Evolutionary conservation across 2,329 filamentous ascomycete genomes (phyloP).

Genomic region (Pezicula rhizophila): DNA sequence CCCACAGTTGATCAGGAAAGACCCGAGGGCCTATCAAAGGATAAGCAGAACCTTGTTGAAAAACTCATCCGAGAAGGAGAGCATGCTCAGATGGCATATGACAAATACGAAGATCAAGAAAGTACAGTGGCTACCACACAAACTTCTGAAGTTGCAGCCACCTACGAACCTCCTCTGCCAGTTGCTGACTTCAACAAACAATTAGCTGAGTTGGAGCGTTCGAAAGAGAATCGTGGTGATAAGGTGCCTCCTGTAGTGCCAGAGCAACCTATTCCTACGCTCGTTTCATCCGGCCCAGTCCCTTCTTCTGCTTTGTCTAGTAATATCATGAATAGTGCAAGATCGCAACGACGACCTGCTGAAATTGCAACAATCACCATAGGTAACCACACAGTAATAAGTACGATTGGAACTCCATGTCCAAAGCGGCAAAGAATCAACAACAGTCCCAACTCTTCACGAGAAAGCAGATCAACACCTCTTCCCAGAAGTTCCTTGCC

Average conservation of each 20-base stretch:
- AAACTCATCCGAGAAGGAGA: conserved; percentile 17
- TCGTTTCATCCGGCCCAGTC: conserved; percentile 15
- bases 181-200: conserved; percentile 26
- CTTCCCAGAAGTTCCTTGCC: conserved; percentile 5
- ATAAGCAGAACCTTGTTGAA: conserved; percentile 20
- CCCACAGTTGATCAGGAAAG: not conserved
- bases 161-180: conserved; percentile 12
- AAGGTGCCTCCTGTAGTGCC: conserved; percentile 2
- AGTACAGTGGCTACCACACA: conserved; percentile 13
- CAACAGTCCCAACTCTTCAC: conserved; percentile 1
- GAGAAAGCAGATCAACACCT: not conserved
- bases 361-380: conserved; percentile 29
- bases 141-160: conserved; percentile 7
- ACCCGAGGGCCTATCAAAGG: conserved; percentile 16
- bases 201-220: conserved; percentile 20
- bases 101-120: conserved; percentile 13
- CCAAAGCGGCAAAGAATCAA: conserved; percentile 18
- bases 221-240: not conserved
- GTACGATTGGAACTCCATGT: conserved; percentile 22
- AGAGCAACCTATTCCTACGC: conserved; percentile 17
- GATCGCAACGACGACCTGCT: conserved; percentile 12
- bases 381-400: conserved; percentile 25
- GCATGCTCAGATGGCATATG: conserved; percentile 5
- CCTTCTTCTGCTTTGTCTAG: conserved; percentile 16
- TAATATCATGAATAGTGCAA: conserved; percentile 16